Conservation (phyloP, 73 alveolate species). For the Tetrahymena thermophila region DNA sequence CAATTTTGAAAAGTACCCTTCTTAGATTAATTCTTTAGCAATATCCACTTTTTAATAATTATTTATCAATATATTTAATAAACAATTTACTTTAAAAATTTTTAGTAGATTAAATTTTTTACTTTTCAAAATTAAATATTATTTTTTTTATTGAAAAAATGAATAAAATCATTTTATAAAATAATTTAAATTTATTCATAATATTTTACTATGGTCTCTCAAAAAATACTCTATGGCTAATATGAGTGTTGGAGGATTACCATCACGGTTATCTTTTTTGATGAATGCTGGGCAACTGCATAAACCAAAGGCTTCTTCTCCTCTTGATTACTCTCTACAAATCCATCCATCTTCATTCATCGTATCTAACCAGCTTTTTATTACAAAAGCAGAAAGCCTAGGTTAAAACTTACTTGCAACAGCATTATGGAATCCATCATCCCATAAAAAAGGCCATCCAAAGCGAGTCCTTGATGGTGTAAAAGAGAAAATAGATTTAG, state of each 20-base stretch:
- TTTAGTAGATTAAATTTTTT: no score
- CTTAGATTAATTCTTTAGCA: not conserved
- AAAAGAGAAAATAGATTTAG: conserved; percentile 57
- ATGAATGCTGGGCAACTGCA: conserved; percentile 46
- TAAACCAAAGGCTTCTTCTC: conserved; percentile 56
- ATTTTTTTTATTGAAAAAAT: no score
- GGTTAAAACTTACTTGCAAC: conserved; percentile 64
- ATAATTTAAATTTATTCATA: no score
- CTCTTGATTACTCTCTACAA: conserved; percentile 74
- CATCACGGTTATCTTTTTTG: conserved; percentile 53
- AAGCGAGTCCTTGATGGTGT: conserved; percentile 68
- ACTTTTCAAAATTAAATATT: no score
- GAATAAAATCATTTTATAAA: no score
- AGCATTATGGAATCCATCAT: conserved; percentile 76
- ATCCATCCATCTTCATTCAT: conserved; percentile 71
- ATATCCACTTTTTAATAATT: not conserved
- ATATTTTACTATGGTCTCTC: not conserved
- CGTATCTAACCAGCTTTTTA: conserved; percentile 64
- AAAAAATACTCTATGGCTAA: conserved; percentile 55
- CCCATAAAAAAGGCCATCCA: conserved; percentile 79
- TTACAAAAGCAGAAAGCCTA: conserved; percentile 51
- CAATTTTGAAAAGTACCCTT: not conserved
- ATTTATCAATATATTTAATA: no score
- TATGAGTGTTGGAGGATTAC: conserved; percentile 77
- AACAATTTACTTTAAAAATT: no score